Evolutionary conservation across 176 grass and related monocot genomes (phyloP).

Genomic region (Melocanna baccifera): DNA sequence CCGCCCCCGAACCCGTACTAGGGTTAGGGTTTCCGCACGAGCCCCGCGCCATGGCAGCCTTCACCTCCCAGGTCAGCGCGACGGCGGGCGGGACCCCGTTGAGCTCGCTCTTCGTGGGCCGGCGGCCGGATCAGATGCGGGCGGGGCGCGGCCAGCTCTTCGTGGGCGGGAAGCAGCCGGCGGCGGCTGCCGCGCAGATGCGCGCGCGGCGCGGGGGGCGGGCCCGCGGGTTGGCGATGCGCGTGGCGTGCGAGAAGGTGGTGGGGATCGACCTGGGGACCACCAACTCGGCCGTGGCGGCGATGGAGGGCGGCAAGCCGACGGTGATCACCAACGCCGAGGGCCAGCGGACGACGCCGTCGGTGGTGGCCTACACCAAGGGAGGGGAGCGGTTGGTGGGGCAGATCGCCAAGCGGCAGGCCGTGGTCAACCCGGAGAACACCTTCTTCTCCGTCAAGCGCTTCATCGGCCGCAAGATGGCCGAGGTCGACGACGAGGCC

Average conservation of each 20-base stretch:
- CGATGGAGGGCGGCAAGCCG: conserved; percentile 98
- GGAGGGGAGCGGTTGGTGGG: conserved; percentile 77
- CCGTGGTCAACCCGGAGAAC: conserved; percentile 97
- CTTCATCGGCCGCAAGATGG: conserved; percentile 97
- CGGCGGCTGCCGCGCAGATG: conserved; percentile 21
- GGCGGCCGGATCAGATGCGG: conserved; percentile 10
- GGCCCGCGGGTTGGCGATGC: conserved; percentile 41
- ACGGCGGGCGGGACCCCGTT: conserved; percentile 36
- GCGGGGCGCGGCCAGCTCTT: conserved; percentile 29
- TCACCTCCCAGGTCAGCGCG: conserved; percentile 53
- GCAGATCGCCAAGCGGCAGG: conserved; percentile 95
- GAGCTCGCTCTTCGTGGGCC: conserved; percentile 55
- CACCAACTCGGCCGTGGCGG: conserved; percentile 93
- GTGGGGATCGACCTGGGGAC: conserved; percentile 95
- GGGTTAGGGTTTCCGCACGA: conserved; percentile 24
- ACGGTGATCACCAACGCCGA: conserved; percentile 96
- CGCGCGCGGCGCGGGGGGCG: conserved; percentile 20
- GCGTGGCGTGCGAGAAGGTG: conserved; percentile 92
- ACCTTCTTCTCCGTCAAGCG: conserved; percentile 99
- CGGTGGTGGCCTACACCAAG: conserved; percentile 94
- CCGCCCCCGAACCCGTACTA: background rate
- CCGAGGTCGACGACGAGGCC: conserved; percentile 89
- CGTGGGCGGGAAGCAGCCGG: conserved; percentile 33
- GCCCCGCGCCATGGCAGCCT: conserved; percentile 40
- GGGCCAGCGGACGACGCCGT: conserved; percentile 90